These are phyloP conservation scores for Coniella lustricola DNA, from an alignment of 2,329 filamentous ascomycete genomes.

Conservation along the genomic window DNA sequence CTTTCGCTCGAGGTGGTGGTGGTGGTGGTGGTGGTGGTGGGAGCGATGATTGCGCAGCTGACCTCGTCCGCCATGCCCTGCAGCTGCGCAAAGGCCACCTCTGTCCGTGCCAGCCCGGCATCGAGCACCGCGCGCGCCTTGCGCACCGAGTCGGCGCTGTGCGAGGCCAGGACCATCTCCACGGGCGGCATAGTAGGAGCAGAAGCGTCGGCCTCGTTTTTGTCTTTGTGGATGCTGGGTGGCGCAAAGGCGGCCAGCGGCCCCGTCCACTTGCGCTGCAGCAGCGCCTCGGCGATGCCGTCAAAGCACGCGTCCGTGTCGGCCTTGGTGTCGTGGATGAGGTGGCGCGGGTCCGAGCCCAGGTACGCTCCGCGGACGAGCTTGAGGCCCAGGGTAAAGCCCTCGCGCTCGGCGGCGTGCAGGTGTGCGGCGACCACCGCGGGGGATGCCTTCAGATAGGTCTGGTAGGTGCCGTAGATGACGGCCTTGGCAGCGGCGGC, in stretches of 20 bases:
- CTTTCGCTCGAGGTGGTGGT: neutral
- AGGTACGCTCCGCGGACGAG: slow-evolving; percentile 71
- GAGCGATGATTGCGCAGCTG: slow-evolving; percentile 51
- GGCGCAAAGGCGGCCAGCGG: slow-evolving; percentile 38
- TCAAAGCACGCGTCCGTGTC: slow-evolving; percentile 70
- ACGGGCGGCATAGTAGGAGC: slow-evolving; percentile 44
- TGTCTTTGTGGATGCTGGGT: slow-evolving; percentile 20
- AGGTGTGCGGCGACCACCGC: slow-evolving; percentile 53
- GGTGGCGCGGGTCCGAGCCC: slow-evolving; percentile 58
- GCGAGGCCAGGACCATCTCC: slow-evolving; percentile 68
- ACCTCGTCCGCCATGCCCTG: slow-evolving; percentile 97
- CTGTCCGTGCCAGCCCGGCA: slow-evolving; percentile 29
- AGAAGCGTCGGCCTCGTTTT: no score
- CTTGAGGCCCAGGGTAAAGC: slow-evolving; percentile 66
- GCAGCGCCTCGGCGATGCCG: slow-evolving; percentile 57
- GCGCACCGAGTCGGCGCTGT: slow-evolving; percentile 69
- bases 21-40: neutral
- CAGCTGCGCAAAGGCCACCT: slow-evolving; percentile 66
- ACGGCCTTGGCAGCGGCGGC: slow-evolving; percentile 47
- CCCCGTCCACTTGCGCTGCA: slow-evolving; percentile 55
- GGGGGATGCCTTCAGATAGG: slow-evolving; percentile 62
- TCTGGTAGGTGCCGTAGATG: slow-evolving; percentile 76
- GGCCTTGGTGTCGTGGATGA: slow-evolving; percentile 66
- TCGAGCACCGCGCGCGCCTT: slow-evolving; percentile 46
- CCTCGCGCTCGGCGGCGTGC: slow-evolving; percentile 46